Percentiles rank a stretch among this genome's conserved stretches.
These are phyloP conservation scores for Cyclotella choctawhatcheeana DNA, from an alignment of 108 stramenopile genomes.

Conservation along the genomic window DNA sequence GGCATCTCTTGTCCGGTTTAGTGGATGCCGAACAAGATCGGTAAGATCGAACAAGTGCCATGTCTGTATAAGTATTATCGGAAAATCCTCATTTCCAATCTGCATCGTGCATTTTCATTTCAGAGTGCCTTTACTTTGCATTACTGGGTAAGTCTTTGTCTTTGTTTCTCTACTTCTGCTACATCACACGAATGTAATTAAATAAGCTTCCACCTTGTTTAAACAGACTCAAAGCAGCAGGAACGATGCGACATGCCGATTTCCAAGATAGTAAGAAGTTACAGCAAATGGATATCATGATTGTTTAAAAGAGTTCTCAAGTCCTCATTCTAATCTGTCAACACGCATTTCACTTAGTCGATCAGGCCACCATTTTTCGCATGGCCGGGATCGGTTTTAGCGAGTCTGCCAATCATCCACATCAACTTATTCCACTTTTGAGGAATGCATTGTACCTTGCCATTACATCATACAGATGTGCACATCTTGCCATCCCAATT, in stretches of 20 bases:
- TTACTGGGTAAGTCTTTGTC: slow-evolving; percentile 33
- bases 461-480: slow-evolving; percentile 39
- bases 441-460: slow-evolving; percentile 54
- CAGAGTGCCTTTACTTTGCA: slow-evolving; percentile 47
- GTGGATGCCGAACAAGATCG: slow-evolving; percentile 54
- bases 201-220: not conserved
- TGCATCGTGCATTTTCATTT: no score
- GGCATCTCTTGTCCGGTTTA: slow-evolving; percentile 47
- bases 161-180: not conserved
- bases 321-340: not conserved
- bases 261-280: slow-evolving; percentile 58
- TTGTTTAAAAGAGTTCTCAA: no score
- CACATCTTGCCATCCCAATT: slow-evolving; percentile 55
- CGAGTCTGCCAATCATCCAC: slow-evolving; percentile 16
- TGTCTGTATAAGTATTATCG: no score
- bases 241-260: slow-evolving; percentile 40
- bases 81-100: no score
- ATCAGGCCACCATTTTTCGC: slow-evolving; percentile 47
- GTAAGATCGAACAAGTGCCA: no score
- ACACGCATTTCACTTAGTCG: slow-evolving; percentile 4
- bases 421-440: slow-evolving; percentile 49
- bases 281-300: not conserved
- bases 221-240: slow-evolving; percentile 41
- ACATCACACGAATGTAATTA: not conserved
- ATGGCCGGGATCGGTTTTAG: slow-evolving; percentile 48